phyloP scores from a whole-genome alignment of 805 yeast species.

The Wickerhamiella siamensis region DNA sequence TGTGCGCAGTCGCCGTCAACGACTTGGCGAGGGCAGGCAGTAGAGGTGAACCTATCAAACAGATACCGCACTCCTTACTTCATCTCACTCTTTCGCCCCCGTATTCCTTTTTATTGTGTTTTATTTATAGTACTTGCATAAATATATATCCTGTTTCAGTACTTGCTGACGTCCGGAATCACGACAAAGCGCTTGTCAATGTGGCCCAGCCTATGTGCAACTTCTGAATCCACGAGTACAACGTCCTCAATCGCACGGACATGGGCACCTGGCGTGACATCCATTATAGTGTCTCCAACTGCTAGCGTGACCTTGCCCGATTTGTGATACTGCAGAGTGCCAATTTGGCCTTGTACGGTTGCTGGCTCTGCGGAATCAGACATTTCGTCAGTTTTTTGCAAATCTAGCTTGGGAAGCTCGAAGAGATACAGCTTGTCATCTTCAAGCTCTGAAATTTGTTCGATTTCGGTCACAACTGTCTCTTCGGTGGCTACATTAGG shows the following conservation, averaged over 20 bases:
- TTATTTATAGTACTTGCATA: not conserved
- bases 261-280: constrained; percentile 57
- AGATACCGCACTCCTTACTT: too few species aligned
- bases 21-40: too few species aligned
- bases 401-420: constrained; percentile 34
- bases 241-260: constrained; percentile 61
- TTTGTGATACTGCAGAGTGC: constrained; percentile 59
- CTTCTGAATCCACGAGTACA: constrained; percentile 36
- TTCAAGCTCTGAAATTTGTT: constrained; percentile 8
- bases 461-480: not conserved
- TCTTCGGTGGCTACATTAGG: not conserved
- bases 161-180: constrained; percentile 32
- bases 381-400: constrained; percentile 10
- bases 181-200: constrained; percentile 43
- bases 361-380: constrained; percentile 4
- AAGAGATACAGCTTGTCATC: constrained; percentile 25
- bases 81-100: too few species aligned
- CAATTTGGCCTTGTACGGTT: constrained; percentile 45
- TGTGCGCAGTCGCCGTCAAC: constrained; percentile 1
- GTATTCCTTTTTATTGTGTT: too few species aligned
- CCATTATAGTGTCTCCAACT: constrained; percentile 55
- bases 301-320: constrained; percentile 71
- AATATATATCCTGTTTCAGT: constrained; percentile 3
- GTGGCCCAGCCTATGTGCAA: constrained; percentile 39
- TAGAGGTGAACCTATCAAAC: too few species aligned